phyloP scores from a whole-genome alignment of 257 asterid species.

The Penstemon barbatus region DNA sequence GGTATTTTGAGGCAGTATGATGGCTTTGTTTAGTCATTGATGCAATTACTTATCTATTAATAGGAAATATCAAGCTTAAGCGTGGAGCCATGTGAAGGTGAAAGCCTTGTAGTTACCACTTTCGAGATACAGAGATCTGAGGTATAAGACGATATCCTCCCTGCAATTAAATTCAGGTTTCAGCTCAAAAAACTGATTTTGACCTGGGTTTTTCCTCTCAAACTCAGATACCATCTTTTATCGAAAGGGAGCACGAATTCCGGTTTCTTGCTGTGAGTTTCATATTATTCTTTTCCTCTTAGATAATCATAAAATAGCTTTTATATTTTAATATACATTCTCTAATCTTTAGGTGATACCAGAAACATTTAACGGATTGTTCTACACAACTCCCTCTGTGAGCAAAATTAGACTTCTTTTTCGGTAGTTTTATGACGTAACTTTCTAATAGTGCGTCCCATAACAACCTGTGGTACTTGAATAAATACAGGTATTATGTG shows the following conservation, averaged over 20 bases:
- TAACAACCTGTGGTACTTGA: background rate
- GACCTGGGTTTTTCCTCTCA: conserved; percentile 30
- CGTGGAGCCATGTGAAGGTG: conserved; percentile 82
- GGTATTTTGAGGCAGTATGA: background rate
- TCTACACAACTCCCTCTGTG: conserved; percentile 73
- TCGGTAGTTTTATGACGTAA: background rate
- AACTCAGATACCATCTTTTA: conserved; percentile 78
- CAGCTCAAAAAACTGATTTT: conserved; percentile 23
- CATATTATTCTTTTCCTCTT: background rate
- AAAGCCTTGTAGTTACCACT: conserved; percentile 67
- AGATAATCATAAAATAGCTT: no score
- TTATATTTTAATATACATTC: background rate
- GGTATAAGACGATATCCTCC: conserved; percentile 46
- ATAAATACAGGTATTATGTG: conserved; percentile 24
- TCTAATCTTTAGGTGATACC: conserved; percentile 62
- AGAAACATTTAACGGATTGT: conserved; percentile 79
- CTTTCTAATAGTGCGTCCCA: background rate
- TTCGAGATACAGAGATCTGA: conserved; percentile 88
- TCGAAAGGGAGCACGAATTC: conserved; percentile 97
- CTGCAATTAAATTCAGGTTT: conserved; percentile 9
- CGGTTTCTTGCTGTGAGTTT: conserved; percentile 87
- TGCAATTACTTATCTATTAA: conserved; percentile 13
- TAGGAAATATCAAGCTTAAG: conserved; percentile 98
- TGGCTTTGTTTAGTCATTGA: conserved; percentile 17
- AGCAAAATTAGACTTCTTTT: conserved; percentile 10